Evolutionary conservation across 2,329 filamentous ascomycete genomes (phyloP).

Genomic region (Fusarium stilboides): DNA sequence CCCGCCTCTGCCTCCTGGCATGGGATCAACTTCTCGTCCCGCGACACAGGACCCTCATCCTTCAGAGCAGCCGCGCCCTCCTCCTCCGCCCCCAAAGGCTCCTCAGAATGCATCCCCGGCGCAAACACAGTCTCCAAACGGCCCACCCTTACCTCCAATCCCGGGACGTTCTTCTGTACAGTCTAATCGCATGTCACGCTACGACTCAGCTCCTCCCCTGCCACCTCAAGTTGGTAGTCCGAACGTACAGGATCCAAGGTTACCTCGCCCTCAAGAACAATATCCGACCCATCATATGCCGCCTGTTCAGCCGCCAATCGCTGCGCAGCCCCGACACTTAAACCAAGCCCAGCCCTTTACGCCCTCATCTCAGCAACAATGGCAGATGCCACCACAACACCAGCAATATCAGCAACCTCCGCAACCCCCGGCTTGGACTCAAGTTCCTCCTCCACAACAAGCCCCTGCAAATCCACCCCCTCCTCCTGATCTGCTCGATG

Average conservation of each 20-base stretch:
- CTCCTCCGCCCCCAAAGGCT: slow-evolving; percentile 71
- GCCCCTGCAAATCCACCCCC: slow-evolving; percentile 52
- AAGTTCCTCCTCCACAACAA: slow-evolving; percentile 42
- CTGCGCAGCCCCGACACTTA: slow-evolving; percentile 36
- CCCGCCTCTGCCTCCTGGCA: slow-evolving; percentile 80
- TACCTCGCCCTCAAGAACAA: slow-evolving; percentile 35
- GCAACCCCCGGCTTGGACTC: slow-evolving; percentile 48
- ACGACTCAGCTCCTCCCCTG: slow-evolving; percentile 65
- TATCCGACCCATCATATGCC: slow-evolving; percentile 40
- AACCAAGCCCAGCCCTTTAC: slow-evolving; percentile 38
- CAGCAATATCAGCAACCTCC: slow-evolving; percentile 43
- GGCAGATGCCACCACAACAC: slow-evolving; percentile 40
- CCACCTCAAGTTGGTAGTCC: slow-evolving; percentile 53
- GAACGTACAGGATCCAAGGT: slow-evolving; percentile 29
- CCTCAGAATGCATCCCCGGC: slow-evolving; percentile 54
- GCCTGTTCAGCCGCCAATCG: slow-evolving; percentile 26
- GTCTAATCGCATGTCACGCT: slow-evolving; percentile 56
- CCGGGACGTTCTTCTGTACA: slow-evolving; percentile 33
- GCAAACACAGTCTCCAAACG: slow-evolving; percentile 46
- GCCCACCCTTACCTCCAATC: slow-evolving; percentile 51
- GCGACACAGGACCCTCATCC: slow-evolving; percentile 54
- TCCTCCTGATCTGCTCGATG: slow-evolving; percentile 69
- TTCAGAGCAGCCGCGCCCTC: slow-evolving; percentile 56
- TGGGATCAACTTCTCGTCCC: slow-evolving; percentile 60
- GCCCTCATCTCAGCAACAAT: slow-evolving; percentile 44